Evolutionary conservation across 371 early-diverging fungal species (phyloP), one percentile per base, ranked within the genome.

Genomic region (Mortierella sp.): DNA sequence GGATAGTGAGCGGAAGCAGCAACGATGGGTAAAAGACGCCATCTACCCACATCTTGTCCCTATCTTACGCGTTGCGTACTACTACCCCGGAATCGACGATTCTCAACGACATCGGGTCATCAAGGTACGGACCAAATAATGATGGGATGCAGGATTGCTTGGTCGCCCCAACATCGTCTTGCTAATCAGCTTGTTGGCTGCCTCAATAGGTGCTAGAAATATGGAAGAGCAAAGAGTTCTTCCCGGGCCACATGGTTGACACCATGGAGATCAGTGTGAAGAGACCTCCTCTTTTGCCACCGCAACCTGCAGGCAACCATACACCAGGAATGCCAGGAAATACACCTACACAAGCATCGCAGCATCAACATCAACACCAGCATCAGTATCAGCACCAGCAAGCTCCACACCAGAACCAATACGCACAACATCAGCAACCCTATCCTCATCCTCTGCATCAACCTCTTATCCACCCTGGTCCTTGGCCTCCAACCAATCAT

Each of bases 1-100:
- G 16, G 24, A 21, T 54, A 88, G 89, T 57, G 78, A 81, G 14
- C 84, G 89, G 31, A 81, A 78, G 28, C 83, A 86, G 16, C 56
- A 80, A 28, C 49, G 37, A 22, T 89, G 89, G 89, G 84, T 89
- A 63, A 83, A 80, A 34, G 82, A 86, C 17, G 82, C 84, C 5
- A 65, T 89, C 19, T 59, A 81, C 25, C 86, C 86, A 1, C 79
- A 83, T 24, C 63, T 89, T 14, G 82, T 82, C 0, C 78, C 84
- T 25, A 54, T 88, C 40, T 51, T 89, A n/a, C 81, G 82, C 37
- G 61, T 81, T 24, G 86, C 85, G 3, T 89, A 87, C 58, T 82
- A 82, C 44, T 79, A 67, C 22, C 79, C 83, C 7, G 80, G 78
- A 31, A 46, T 76, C 3, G 70, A 80, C n/a, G 84, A 85, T 29